phyloP scores from a whole-genome alignment of 2,329 filamentous ascomycete species.

The Xylariaceae sp. region DNA sequence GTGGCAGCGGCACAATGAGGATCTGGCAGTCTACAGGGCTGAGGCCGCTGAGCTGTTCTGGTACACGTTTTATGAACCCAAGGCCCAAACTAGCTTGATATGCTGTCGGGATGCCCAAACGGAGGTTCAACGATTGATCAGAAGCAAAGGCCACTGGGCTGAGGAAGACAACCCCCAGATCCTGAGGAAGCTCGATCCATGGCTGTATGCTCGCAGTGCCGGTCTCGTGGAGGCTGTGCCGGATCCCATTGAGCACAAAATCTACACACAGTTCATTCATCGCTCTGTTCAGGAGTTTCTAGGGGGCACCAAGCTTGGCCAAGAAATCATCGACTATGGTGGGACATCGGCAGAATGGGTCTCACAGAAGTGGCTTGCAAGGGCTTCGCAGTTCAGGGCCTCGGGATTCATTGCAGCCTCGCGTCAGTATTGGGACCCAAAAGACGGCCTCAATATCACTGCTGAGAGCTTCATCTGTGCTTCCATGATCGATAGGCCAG shows the following conservation, averaged over 20 bases:
- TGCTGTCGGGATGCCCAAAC: not conserved
- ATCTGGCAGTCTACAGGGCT: not conserved
- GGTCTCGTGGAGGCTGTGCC: not conserved
- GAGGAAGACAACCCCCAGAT: not conserved
- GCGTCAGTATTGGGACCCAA: no score
- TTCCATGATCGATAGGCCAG: no score
- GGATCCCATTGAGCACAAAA: no score
- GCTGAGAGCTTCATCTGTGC: no score
- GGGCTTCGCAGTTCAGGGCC: no score
- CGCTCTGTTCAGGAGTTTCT: conserved; percentile 1
- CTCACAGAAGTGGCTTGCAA: no score
- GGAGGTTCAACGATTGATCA: not conserved
- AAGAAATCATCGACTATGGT: no score
- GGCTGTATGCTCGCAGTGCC: not conserved
- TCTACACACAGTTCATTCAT: no score
- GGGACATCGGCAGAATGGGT: no score
- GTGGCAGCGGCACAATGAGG: not conserved
- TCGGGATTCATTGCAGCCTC: no score
- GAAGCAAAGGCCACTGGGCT: not conserved
- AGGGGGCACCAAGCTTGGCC: no score
- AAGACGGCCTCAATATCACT: no score
- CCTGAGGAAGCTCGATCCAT: not conserved
- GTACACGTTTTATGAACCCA: not conserved
- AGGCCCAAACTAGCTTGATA: not conserved
- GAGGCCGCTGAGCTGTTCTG: not conserved